Base-by-base conservation (phyloP, 2,329 filamentous ascomycete species). In the Fragosphaeria purpurea region DNA sequence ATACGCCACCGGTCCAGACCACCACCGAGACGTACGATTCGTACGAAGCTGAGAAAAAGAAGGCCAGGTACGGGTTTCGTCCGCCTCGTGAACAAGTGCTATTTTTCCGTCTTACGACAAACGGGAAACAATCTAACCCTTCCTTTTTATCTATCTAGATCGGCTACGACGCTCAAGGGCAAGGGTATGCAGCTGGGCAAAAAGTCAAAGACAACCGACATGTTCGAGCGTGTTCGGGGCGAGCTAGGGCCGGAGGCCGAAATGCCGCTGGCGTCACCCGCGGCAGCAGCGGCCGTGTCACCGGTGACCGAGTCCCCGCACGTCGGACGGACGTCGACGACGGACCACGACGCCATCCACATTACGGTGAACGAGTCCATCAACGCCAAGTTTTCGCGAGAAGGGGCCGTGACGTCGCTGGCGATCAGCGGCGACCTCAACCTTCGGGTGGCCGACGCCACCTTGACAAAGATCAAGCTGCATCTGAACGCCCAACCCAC, bases 171-270 rank as follows among this genome's bases (percentile, higher is more conserved):
- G 47, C 79, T 84, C 53, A 88, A 94, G 70, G 89, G 88, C 61
- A 98, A 98, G 75, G 93, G 93, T 59, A 98, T 98, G 94, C 91
- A 97, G 69, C 76, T 98, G 51, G 93, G 93, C 69, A 97, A 97
- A 76, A 98, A 98, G 73, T 95, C 88, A 54, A 97, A 97, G 75
- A 90, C 88, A 30, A 95, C 86, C 34, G 91, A 95, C 67, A 95
- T 97, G 77, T 97, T 95, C 65, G 91, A 97, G 69, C 86, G 90
- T 62, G 90, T 98, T 37, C 85, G 89, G 58, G 88, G 87, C 53
- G 91, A 97, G 57, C 76, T 97, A 64, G 90, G 89, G n/a, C 78
- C 84, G 39, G 88, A 95, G 63, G 82, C 82, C 39, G 89, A 95
- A 64, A 83, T 89, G 50, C 88, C 88, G 39, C 75, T 94, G 32